Evolutionary conservation across 108 stramenopile species (phyloP).

Genomic region (Nitzschia inconspicua): DNA sequence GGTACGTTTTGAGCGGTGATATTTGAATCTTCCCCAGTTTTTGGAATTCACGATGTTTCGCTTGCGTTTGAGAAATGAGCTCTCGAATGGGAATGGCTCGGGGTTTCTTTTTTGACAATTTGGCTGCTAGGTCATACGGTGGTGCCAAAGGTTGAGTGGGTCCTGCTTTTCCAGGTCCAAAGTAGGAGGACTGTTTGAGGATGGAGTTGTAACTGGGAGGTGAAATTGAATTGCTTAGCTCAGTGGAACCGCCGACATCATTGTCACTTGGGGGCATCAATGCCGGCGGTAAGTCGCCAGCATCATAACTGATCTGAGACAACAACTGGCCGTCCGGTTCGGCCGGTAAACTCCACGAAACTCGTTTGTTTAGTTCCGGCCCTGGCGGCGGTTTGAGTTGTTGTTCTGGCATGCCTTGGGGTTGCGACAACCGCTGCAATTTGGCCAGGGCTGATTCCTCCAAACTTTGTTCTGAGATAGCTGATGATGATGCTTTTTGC

Average conservation of each 20-base stretch:
- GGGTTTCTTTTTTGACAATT: constrained; percentile 7
- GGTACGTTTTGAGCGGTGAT: constrained; percentile 65
- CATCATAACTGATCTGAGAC: neutral
- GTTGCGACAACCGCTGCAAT: constrained; percentile 30
- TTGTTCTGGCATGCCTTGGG: constrained; percentile 1
- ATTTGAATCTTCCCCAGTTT: constrained; percentile 51
- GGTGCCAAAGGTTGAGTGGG: constrained; percentile 6
- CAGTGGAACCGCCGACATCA: constrained; percentile 5
- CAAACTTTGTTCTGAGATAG: neutral
- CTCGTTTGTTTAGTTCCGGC: constrained; percentile 1
- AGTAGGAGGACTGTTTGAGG: constrained; percentile 23
- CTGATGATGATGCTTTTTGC: constrained; percentile 7
- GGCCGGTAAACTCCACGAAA: neutral
- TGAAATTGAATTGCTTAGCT: neutral
- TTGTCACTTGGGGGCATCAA: constrained; percentile 18
- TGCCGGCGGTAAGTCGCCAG: constrained; percentile 16
- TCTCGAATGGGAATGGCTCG: constrained; percentile 22
- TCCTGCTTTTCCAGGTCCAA: constrained; percentile 23
- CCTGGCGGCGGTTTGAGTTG: constrained; percentile 2
- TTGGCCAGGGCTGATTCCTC: constrained; percentile 39
- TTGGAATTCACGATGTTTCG: constrained; percentile 30
- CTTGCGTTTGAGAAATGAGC: constrained; percentile 13
- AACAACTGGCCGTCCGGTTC: constrained; percentile 32
- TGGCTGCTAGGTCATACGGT: constrained; percentile 1
- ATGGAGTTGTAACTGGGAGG: constrained; percentile 16